These are phyloP conservation scores for Epichloe amarillans DNA, from an alignment of 2,329 filamentous ascomycete species.

Conservation along the genomic window DNA sequence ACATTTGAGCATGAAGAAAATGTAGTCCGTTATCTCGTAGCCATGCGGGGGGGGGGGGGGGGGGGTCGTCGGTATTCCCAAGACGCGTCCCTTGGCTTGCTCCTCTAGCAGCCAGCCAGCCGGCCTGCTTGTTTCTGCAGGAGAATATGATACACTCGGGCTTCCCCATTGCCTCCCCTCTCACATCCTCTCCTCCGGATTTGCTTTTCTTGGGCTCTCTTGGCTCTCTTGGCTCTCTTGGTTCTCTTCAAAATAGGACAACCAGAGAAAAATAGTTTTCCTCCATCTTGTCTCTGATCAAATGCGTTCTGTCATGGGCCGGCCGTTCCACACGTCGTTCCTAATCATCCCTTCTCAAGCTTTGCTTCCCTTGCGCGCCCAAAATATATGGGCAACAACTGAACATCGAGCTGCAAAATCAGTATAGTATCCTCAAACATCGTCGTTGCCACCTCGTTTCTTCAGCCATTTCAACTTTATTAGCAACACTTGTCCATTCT, in stretches of 20 bases:
- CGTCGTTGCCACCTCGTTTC: not conserved
- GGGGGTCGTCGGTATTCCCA: no score
- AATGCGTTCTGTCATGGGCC: not conserved
- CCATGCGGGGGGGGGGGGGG: no score
- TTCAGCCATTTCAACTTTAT: not conserved
- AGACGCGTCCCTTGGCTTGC: conserved; percentile 17
- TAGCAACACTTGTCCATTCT: not conserved
- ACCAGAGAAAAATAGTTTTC: not conserved
- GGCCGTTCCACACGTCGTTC: not conserved
- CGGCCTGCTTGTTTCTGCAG: not conserved
- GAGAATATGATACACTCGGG: conserved; percentile 6
- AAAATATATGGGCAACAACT: not conserved
- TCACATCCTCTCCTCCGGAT: not conserved
- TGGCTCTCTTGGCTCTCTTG: no score
- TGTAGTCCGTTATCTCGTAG: no score
- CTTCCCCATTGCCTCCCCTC: not conserved
- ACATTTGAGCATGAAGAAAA: no score
- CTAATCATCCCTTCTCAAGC: no score
- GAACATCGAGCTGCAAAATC: not conserved
- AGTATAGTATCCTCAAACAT: not conserved
- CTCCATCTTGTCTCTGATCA: not conserved
- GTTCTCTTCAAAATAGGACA: no score
- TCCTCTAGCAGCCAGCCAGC: not conserved
- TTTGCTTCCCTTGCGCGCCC: no score
- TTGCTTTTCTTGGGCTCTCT: no score